These are phyloP conservation scores for Passiflora organensis DNA, from an alignment of 345 rosid genomes.

Conservation along the genomic window DNA sequence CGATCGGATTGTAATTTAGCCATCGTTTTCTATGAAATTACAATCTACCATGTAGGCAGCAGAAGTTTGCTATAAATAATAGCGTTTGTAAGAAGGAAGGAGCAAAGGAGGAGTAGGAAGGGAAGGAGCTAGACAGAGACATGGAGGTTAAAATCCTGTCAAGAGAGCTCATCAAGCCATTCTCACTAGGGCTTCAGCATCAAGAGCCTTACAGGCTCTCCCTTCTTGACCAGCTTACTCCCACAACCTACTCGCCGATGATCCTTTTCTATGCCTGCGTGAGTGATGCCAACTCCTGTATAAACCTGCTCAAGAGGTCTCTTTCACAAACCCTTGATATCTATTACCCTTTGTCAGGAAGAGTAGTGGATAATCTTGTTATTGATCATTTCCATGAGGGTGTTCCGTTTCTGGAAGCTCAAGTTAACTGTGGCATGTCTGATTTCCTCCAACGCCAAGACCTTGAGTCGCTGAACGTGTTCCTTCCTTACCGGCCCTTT, in stretches of 20 bases:
- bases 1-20: no score
- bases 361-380: conserved; percentile 8
- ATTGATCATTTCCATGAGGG: conserved; percentile 18
- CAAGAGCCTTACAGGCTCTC: conserved; percentile 14
- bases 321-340: conserved; percentile 14
- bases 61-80: no score
- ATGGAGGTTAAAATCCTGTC: conserved; percentile 15
- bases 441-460: conserved; percentile 16
- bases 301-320: conserved; percentile 8
- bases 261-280: conserved; percentile 15
- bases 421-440: conserved; percentile 1
- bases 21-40: no score
- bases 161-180: conserved; percentile 20
- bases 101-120: no score
- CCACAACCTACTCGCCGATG: conserved; percentile 11
- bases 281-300: background rate
- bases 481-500: conserved; percentile 18
- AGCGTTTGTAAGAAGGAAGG: no score
- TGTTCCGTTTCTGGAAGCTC: conserved; percentile 12
- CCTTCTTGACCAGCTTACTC: conserved; percentile 22
- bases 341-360: conserved; percentile 20
- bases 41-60: no score
- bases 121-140: no score
- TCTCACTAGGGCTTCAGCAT: conserved; percentile 4
- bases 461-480: conserved; percentile 8